phyloP scores from a whole-genome alignment of 352 stramenopile genomes.

The Pythium scleroteichum region DNA sequence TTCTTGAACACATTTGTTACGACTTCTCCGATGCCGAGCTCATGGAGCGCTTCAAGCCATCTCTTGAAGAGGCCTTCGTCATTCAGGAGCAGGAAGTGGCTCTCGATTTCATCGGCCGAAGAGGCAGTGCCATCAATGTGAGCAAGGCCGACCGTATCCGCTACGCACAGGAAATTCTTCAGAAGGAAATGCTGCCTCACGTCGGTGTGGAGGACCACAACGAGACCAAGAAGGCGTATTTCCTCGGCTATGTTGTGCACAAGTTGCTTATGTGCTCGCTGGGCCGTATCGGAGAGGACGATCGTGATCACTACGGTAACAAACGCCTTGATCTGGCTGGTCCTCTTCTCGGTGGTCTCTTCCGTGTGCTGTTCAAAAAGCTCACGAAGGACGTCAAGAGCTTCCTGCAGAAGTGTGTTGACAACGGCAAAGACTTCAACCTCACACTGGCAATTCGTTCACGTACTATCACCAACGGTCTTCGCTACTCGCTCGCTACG shows the following conservation, averaged over 20 bases:
- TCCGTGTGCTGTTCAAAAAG: slow-evolving; percentile 98
- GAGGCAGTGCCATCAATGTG: slow-evolving; percentile 94
- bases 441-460: slow-evolving; percentile 97
- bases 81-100: slow-evolving; percentile 98
- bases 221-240: slow-evolving; percentile 97
- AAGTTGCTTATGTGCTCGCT: slow-evolving; percentile 99
- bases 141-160: slow-evolving; percentile 98
- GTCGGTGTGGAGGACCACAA: slow-evolving; percentile 98
- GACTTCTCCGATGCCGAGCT: slow-evolving; percentile 98
- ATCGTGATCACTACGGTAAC: slow-evolving; percentile 99
- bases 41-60: slow-evolving; percentile 99
- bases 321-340: slow-evolving; percentile 99
- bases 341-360: slow-evolving; percentile 96
- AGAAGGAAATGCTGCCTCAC: slow-evolving; percentile 99
- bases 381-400: slow-evolving; percentile 98
- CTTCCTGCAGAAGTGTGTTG: slow-evolving; percentile 90
- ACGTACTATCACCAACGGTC: slow-evolving; percentile 97
- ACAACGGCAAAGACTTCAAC: slow-evolving; percentile 96
- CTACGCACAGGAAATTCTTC: slow-evolving; percentile 98
- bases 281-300: slow-evolving; percentile 96
- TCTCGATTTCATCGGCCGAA: slow-evolving; percentile 98
- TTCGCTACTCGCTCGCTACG: slow-evolving; percentile 99
- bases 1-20: slow-evolving; percentile 99
- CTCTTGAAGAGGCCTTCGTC: slow-evolving; percentile 98
- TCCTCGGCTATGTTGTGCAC: slow-evolving; percentile 99